Percentiles rank a stretch among this genome's conserved stretches.
Evolutionary conservation across 1,284 basidiomycete species (phyloP).

Genomic region (Malassezia globosa): DNA sequence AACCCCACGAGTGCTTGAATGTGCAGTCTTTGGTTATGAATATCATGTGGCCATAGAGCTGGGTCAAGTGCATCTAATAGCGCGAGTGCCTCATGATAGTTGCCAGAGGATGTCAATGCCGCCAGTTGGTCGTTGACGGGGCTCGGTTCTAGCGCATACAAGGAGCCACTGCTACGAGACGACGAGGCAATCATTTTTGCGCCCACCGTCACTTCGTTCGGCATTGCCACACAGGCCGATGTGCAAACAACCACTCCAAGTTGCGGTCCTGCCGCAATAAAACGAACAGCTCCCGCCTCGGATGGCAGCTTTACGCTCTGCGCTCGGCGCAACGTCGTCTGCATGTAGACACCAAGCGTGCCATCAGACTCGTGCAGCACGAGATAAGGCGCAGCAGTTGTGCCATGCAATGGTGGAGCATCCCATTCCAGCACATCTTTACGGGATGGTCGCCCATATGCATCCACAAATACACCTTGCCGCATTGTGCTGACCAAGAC

Average conservation of each 20-base stretch:
- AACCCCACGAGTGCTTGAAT: conserved; percentile 58
- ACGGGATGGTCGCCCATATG: background rate
- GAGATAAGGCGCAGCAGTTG: conserved; percentile 45
- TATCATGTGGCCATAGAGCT: conserved; percentile 56
- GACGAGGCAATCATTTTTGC: too few species aligned
- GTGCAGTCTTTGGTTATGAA: conserved; percentile 29
- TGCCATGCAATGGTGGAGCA: conserved; percentile 53
- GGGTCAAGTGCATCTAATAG: conserved; percentile 59
- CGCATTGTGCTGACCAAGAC: conserved; percentile 1
- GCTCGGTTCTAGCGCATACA: conserved; percentile 62
- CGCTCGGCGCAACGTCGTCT: conserved; percentile 47
- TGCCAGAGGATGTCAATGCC: conserved; percentile 62
- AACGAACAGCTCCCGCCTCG: conserved; percentile 12
- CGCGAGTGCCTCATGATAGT: conserved; percentile 68
- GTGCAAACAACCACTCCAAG: background rate
- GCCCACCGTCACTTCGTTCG: too few species aligned
- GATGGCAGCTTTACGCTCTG: conserved; percentile 39
- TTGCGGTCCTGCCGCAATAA: background rate
- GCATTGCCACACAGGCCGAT: conserved; percentile 53
- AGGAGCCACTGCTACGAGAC: background rate
- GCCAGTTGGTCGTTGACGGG: conserved; percentile 72
- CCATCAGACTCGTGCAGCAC: background rate
- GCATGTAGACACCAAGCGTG: background rate
- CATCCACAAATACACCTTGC: conserved; percentile 5
- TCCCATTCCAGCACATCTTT: conserved; percentile 4